Percentiles rank a stretch among this genome's conserved stretches.
Conservation (phyloP, 345 rosid species). For the Gossypium thurberi region DNA sequence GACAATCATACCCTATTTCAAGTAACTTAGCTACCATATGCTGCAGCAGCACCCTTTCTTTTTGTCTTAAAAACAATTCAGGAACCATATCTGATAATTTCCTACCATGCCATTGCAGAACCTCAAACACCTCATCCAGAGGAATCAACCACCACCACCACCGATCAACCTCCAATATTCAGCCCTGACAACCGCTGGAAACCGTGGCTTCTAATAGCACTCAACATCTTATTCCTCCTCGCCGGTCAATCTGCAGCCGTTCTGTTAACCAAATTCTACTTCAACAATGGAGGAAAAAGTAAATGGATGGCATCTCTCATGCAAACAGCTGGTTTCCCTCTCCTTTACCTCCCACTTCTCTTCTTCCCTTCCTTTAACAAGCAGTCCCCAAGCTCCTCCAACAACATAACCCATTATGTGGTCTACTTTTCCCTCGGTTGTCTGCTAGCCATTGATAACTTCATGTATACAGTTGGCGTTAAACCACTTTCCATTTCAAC, state of each 20-base stretch:
- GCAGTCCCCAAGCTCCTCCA: neutral
- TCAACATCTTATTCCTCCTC: constrained; percentile 15
- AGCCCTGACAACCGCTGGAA: constrained; percentile 7
- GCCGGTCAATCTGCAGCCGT: constrained; percentile 18
- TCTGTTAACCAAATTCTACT: constrained; percentile 19
- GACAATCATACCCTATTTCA: too few relatives aligned
- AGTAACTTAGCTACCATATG: too few relatives aligned
- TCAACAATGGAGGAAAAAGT: constrained; percentile 25
- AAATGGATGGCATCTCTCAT: constrained; percentile 34
- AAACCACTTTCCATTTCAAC: constrained; percentile 33
- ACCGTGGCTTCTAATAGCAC: constrained; percentile 19
- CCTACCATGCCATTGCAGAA: neutral
- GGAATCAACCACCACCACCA: neutral
- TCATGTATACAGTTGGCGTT: constrained; percentile 30
- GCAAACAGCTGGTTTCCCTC: constrained; percentile 32
- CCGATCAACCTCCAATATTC: neutral
- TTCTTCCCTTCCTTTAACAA: neutral
- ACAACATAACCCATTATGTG: constrained; percentile 8
- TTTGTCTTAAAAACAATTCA: neutral
- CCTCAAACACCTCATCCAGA: neutral
- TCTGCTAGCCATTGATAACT: constrained; percentile 30
- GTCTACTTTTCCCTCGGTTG: constrained; percentile 30
- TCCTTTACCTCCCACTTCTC: constrained; percentile 16
- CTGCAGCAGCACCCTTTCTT: neutral
- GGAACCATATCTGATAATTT: neutral